Base-by-base conservation (phyloP, 1,284 basidiomycete genomes). In the Rhodotorula sp. region DNA sequence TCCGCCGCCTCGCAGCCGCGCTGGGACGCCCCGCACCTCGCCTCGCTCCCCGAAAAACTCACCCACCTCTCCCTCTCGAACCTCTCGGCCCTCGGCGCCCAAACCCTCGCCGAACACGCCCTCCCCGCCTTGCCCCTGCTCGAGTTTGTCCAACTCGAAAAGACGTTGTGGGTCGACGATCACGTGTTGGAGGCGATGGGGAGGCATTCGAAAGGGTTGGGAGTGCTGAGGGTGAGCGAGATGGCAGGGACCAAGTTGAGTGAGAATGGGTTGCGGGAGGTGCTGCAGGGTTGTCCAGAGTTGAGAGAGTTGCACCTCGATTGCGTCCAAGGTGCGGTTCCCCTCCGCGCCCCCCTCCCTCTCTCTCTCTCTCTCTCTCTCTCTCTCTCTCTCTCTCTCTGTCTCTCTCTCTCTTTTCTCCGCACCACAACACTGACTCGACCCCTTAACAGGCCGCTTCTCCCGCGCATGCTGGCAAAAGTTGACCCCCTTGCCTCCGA, bases 181-280 rank as follows among this genome's bases (percentile, higher is more conserved):
- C 29, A n/a, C 24, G 51, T 75, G 1, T 53, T 71, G 24, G 51
- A 24, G 14, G 51, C 51, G 51, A 26, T 75, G 18, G 59, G 59
- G 6, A n/a, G 57, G 26, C 45, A 42, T 3, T 51, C 57, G 26
- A 60, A 48, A 29, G 64, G 26, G 37, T 45, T 75, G 20, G 45
- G 29, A 49, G 33, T 48, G 45, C n/a, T 75, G 10, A 33, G 5
- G 45, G 55, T 75, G 10, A 29, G 51, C 15, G 72, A 75, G 24
- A 73, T 75, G 72, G 51, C 48, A 4, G 74, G 74, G 18, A 75
- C 72, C 0, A 75, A 73, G 60, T n/a, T 75, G 30, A 70, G 62
- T 44, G 74, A 75, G 37, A 24, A 3, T 0, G 74, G 74, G 10
- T 15, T 75, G 33, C 54, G 22, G 14, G 54, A 51, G 33, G 44